phyloP scores from a whole-genome alignment of 169 alveolate species.

The Amoebophrya sp. region DNA sequence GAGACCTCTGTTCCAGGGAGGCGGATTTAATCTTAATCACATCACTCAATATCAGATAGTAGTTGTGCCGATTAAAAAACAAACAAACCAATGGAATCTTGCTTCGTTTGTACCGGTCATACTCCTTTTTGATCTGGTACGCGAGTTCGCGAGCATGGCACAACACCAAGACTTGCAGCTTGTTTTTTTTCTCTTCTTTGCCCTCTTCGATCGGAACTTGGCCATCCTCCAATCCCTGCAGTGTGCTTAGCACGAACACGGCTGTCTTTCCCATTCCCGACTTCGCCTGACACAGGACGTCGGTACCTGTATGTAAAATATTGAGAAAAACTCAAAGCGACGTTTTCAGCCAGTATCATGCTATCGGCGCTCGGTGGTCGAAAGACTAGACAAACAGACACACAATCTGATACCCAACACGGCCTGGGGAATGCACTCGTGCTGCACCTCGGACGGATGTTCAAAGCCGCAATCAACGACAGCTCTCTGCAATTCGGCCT shows the following conservation, averaged over 20 bases:
- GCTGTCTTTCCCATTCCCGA: slow-evolving; percentile 99
- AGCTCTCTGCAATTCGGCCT: slow-evolving; percentile 88
- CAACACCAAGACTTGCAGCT: slow-evolving; percentile 79
- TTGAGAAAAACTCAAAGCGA: no score
- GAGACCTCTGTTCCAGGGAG: no score
- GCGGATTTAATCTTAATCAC: no score
- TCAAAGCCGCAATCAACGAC: slow-evolving; percentile 95
- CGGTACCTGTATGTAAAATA: slow-evolving; percentile 61
- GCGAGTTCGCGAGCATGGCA: slow-evolving; percentile 99
- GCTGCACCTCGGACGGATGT: slow-evolving; percentile 95
- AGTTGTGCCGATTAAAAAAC: no score
- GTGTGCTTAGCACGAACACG: slow-evolving; percentile 89
- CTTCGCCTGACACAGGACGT: slow-evolving; percentile 94
- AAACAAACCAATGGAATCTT: no score
- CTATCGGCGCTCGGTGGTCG: no score
- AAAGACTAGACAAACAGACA: no score
- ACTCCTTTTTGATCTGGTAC: slow-evolving; percentile 97
- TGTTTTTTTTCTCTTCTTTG: background rate
- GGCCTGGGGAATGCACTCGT: slow-evolving; percentile 93
- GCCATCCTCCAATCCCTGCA: slow-evolving; percentile 55
- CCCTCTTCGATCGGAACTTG: background rate
- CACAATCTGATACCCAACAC: slow-evolving; percentile 85
- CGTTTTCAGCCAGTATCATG: no score
- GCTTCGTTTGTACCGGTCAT: slow-evolving; percentile 74
- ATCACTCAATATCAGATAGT: no score